Conservation (phyloP, 768 basidiomycete genomes). For the Tricholoma sp. region DNA sequence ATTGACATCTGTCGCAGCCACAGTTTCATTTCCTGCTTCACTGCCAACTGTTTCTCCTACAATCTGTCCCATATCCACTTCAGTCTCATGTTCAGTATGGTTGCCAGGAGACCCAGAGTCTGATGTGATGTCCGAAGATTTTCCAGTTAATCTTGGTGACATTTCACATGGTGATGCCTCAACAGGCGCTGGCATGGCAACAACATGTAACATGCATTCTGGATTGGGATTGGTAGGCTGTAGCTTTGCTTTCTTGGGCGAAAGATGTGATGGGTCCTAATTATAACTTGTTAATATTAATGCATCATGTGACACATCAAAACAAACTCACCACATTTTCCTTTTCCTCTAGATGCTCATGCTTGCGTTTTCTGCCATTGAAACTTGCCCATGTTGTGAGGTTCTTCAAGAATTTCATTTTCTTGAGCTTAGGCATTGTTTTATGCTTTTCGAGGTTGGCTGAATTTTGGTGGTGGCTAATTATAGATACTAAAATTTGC, state of each 20-base stretch:
- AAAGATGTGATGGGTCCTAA: neutral
- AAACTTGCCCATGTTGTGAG: neutral
- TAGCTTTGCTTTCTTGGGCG: neutral
- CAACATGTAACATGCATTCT: neutral
- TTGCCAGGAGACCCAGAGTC: neutral
- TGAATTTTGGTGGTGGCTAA: neutral
- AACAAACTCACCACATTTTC: neutral
- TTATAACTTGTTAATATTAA: neutral
- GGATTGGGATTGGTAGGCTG: neutral
- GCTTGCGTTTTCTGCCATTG: neutral
- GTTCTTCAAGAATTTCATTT: neutral
- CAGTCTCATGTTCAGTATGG: neutral
- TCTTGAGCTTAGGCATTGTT: neutral
- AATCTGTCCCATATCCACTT: neutral
- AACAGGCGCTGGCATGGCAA: neutral
- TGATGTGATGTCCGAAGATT: neutral
- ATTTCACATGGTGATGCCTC: neutral
- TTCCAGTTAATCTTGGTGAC: neutral
- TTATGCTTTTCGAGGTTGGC: neutral
- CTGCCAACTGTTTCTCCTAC: neutral
- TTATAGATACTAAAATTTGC: neutral
- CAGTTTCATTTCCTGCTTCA: no score
- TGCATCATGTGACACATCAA: neutral
- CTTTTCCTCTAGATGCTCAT: neutral
- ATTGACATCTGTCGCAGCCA: neutral